Evolutionary conservation across 768 basidiomycete species (phyloP), one percentile per base, ranked within the genome.

Genomic region (Arthromyces matolae): DNA sequence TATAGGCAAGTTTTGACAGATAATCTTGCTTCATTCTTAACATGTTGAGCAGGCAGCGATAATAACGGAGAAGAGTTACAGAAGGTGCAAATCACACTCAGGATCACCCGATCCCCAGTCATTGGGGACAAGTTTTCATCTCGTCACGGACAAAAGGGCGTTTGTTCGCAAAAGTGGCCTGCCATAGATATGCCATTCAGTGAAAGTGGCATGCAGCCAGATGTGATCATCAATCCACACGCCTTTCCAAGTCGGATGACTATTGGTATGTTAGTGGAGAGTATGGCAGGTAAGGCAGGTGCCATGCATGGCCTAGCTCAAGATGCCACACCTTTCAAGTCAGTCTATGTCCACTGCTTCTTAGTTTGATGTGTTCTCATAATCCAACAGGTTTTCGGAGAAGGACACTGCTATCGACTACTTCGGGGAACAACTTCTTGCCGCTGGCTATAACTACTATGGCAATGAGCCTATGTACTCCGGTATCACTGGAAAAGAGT

Each of bases 401-500:
- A 80, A 92, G 60, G 93, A 99, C 63, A 93, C 89, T n/a, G 96
- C 96, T 0, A 82, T 96, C 43, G 88, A 94, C 55, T 97, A 97
- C 73, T 99, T 99, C 57, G 96, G 96, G 32, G 81, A 96, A 56
- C 96, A 99, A 63, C 83, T 99, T 16, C 71, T 83, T 33, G 87
- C 89, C 18, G 84, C 96, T 12, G 96, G 96, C 7, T 99, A 97
- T 76, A 98, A 97, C 67, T 99, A 97, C 67, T 90, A 95, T 63
- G 96, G 96, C 12, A 97, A 96, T 69, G 96, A 99, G 66, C 94
- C 96, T 5, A 99, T 99, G 96, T 99, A 99, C 67, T 97, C 95
- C 47, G 96, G 96, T 19, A 96, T 99, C 64, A 98, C 96, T 6
- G 96, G 96, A 13, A 81, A 98, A 68, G 96, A 99, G 70, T 99